These are phyloP conservation scores for Pezicula radicicola DNA, from an alignment of 2,329 filamentous ascomycete species.

Conservation along the genomic window DNA sequence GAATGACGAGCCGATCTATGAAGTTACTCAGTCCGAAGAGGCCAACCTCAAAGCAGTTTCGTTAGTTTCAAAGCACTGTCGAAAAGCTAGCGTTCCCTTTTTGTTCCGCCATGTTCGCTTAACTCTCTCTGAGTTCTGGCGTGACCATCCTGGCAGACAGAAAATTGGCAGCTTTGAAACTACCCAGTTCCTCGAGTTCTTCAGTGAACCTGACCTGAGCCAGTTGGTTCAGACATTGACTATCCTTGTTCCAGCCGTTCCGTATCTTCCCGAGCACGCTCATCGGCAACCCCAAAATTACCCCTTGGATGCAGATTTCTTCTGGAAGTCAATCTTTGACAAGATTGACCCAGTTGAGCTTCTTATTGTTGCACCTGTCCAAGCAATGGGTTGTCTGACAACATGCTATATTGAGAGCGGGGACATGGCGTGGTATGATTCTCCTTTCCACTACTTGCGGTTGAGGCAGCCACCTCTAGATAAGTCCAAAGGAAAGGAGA, in stretches of 20 bases:
- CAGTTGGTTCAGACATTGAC: constrained; percentile 45
- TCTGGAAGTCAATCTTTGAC: constrained; percentile 55
- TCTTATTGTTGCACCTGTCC: constrained; percentile 58
- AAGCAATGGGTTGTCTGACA: constrained; percentile 58
- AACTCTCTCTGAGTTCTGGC: constrained; percentile 28
- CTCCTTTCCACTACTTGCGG: constrained; percentile 58
- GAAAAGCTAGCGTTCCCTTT: constrained; percentile 44
- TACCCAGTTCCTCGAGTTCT: constrained; percentile 31
- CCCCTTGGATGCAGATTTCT: constrained; percentile 19
- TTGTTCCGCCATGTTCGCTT: constrained; percentile 55
- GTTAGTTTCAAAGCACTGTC: constrained; percentile 50
- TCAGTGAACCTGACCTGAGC: constrained; percentile 27
- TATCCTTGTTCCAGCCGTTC: constrained; percentile 32
- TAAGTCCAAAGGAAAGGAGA: neutral
- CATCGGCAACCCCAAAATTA: neutral
- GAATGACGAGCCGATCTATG: constrained; percentile 44
- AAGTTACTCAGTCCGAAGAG: constrained; percentile 35
- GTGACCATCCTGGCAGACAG: constrained; percentile 4
- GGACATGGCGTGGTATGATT: constrained; percentile 51
- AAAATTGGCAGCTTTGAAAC: constrained; percentile 13
- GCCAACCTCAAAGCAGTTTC: constrained; percentile 54
- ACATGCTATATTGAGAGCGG: constrained; percentile 53
- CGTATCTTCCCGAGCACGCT: neutral
- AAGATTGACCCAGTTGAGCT: constrained; percentile 50
- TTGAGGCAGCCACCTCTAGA: constrained; percentile 26